Evolutionary conservation across 768 basidiomycete species (phyloP), one percentile per base, ranked within the genome.

Genomic region (Gloeophyllum trabeum): DNA sequence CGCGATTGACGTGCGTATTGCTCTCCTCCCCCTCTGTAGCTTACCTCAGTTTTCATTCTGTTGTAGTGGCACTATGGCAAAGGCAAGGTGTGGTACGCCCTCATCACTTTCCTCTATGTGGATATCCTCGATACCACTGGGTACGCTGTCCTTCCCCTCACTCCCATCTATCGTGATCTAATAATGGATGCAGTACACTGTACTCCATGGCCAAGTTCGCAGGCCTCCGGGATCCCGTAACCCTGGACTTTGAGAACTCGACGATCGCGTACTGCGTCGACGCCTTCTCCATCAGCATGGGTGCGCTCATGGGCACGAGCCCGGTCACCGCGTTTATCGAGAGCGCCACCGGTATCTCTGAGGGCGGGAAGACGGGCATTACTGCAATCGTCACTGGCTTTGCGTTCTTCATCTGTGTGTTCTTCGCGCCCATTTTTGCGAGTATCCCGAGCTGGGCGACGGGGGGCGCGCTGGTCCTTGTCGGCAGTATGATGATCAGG

Each of bases 121-220:
- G 85, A 87, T 60, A 84, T 89, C 48, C 71, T 86, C 52, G 81
- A 30, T 16, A 30, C 28, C 10, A 30, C 28, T 7, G 28, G n/a
- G 28, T 32, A 32, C 10, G 28, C 10, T n/a, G 28, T 32, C 16
- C 16, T 16, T 32, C 16, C 10, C 28, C 28, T 32, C 28, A 10
- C 16, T 32, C 16, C 28, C 28, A 16, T 32, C 28, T 10, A 32
- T 10, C 28, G 28, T 10, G 10, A 32, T 10, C 28, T 32, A 10
- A 32, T 32, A 32, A 32, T 32, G 10, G 10, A 10, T 32, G 10
- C 42, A 81, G 88, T 54, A 90, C 88, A 6, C 65, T 92, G 3
- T 89, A 90, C 56, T 82, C 88, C 28, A 90, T 92, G 88, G 84
- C 86, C 41, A 88, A 84, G 57, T 90, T 90, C 48, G 86, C 88